Evolutionary conservation across 1,139 yeast species (phyloP).

Genomic region (Meyerozyma carpophila): DNA sequence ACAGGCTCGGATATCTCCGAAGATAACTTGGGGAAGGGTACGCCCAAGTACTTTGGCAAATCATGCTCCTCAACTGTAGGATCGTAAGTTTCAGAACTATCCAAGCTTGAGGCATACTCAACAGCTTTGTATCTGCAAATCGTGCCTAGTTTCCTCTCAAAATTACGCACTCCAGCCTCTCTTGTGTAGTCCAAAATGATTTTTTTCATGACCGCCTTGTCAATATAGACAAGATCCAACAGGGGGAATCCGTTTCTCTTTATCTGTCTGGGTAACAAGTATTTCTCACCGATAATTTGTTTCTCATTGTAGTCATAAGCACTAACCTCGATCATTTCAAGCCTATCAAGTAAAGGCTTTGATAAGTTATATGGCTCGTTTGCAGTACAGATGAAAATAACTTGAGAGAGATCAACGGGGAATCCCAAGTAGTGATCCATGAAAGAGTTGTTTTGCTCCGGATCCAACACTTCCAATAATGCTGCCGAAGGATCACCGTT

Average conservation of each 20-base stretch:
- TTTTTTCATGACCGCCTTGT: conserved; percentile 50
- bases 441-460: conserved; percentile 79
- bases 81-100: conserved; percentile 19
- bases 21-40: conserved; percentile 35
- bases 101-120: conserved; percentile 50
- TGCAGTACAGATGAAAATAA: conserved; percentile 86
- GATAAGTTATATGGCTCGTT: conserved; percentile 73
- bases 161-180: conserved; percentile 82
- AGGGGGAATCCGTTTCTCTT: conserved; percentile 62
- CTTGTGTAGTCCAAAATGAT: conserved; percentile 70
- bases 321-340: conserved; percentile 75
- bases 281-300: conserved; percentile 63
- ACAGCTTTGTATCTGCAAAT: conserved; percentile 81
- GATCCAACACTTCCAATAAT: conserved; percentile 81
- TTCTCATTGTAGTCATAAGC: conserved; percentile 85
- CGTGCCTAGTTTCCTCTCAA: conserved; percentile 68
- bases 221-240: conserved; percentile 31
- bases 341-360: conserved; percentile 77
- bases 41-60: conserved; percentile 47
- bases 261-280: conserved; percentile 75
- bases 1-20: conserved; percentile 23
- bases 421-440: conserved; percentile 85
- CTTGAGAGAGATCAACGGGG: conserved; percentile 82
- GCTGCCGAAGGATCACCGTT: conserved; percentile 95
- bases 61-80: conserved; percentile 38